Evolutionary conservation across 2,329 filamentous ascomycete species (phyloP), one percentile per base, ranked within the genome.

Genomic region (Lachnellula subtilissima): DNA sequence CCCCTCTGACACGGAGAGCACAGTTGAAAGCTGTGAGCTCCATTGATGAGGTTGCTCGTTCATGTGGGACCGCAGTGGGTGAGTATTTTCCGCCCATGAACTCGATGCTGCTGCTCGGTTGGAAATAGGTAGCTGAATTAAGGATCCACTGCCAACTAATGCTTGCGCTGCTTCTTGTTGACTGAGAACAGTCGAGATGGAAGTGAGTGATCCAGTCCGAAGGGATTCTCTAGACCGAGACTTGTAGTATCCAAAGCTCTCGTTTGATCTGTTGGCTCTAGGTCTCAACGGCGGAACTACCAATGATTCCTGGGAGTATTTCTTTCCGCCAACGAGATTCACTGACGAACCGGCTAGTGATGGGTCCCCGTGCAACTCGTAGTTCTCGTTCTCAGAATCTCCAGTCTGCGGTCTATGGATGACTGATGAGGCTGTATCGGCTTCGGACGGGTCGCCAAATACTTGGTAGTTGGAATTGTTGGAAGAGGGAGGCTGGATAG

Each of bases 1-100:
- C 37, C 71, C 75, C 60, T 86, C 83, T 65, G 80, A 81, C 67
- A 84, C 83, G 36, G 83, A 86, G 69, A 79, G 74, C 58, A 86
- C 83, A 46, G 83, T 84, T 40, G 84, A 86, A 43, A 86, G 74
- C 69, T 84, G 82, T 46, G 80, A 80, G 70, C 82, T 84, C 82
- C 82, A 85, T 76, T 81, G 80, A 65, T 84, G 81, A 54, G 77
- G 75, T 56, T 75, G 70, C 48, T 75, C 67, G 61, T 78, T 65
- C 75, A 81, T 81, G 63, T 69, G 71, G 64, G 68, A 65, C 55
- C 66, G 66, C 58, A 62, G 61, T 61, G 67, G 64, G 68, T 60
- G 64, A 56, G 55, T 59, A 52, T 64, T 62, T 56, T 67, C 64
- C 61, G 67, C 66, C 68, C 69, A 68, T 68, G 71, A 71, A 68